Conservation (phyloP, 306 rosid genomes). For the Lupinus albus region DNA sequence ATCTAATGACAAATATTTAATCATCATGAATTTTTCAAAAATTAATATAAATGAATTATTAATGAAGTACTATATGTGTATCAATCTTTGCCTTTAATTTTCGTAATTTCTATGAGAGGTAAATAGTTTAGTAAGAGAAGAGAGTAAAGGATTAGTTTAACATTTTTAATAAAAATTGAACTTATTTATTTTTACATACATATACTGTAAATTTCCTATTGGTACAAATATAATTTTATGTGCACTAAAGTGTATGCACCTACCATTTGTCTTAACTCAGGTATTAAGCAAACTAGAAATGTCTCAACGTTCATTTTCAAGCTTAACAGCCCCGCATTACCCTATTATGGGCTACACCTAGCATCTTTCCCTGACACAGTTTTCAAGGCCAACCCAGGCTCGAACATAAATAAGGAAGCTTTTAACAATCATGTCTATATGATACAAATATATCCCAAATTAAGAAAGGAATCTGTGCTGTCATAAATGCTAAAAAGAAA, state of each 20-base stretch:
- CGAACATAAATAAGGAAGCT: conserved; percentile 26
- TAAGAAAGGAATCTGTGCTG: conserved; percentile 47
- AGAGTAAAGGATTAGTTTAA: too few relatives aligned
- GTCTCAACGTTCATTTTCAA: conserved; percentile 18
- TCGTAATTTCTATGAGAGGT: too few relatives aligned
- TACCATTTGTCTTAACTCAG: background rate
- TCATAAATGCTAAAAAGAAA: conserved; percentile 42
- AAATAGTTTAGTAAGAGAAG: too few relatives aligned
- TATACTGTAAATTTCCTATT: too few relatives aligned
- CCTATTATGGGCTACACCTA: conserved; percentile 38
- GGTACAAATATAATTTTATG: too few relatives aligned
- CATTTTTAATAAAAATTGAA: too few relatives aligned
- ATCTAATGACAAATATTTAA: too few relatives aligned
- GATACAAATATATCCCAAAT: conserved; percentile 45
- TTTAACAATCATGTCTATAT: conserved; percentile 40
- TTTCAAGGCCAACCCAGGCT: conserved; percentile 29
- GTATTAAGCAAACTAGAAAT: background rate
- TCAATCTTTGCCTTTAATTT: too few relatives aligned
- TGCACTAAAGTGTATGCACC: background rate
- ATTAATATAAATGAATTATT: too few relatives aligned
- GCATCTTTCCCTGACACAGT: conserved; percentile 37
- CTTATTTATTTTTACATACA: too few relatives aligned
- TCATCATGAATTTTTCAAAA: too few relatives aligned
- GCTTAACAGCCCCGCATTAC: conserved; percentile 34
- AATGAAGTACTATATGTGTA: too few relatives aligned